phyloP scores from a whole-genome alignment of 2,329 filamentous ascomycete species.

The Trichocomaceae sp. region DNA sequence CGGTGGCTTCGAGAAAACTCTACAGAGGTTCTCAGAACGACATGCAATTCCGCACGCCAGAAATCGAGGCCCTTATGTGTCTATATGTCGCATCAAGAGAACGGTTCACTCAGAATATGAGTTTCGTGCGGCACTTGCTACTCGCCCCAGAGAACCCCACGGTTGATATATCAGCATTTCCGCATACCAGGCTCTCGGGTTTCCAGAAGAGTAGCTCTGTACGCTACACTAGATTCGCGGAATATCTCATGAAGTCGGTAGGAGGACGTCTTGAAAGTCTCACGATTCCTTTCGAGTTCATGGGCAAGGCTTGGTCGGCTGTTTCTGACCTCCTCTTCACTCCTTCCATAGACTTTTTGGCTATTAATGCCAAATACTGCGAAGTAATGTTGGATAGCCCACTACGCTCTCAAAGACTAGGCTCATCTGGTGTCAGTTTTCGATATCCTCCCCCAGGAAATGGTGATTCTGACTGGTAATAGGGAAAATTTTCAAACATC shows the following conservation, averaged over 20 bases:
- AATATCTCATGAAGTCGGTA: neutral
- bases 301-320: neutral
- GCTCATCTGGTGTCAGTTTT: neutral
- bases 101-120: neutral
- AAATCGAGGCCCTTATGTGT: neutral
- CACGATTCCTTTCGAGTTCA: neutral
- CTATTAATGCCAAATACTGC: neutral
- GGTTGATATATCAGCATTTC: neutral
- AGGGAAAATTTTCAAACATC: neutral
- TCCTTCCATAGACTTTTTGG: neutral
- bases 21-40: neutral
- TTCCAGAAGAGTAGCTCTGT: neutral
- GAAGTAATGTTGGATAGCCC: neutral
- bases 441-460: neutral
- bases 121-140: neutral
- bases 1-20: neutral
- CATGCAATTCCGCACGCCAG: neutral
- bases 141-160: neutral
- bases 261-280: neutral
- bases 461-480: neutral
- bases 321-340: neutral
- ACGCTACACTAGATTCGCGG: neutral
- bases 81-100: neutral
- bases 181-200: neutral
- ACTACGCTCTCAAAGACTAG: neutral